These are phyloP conservation scores for Dioscorea zingiberensis DNA, from an alignment of 106 monocot species.

Conservation along the genomic window DNA sequence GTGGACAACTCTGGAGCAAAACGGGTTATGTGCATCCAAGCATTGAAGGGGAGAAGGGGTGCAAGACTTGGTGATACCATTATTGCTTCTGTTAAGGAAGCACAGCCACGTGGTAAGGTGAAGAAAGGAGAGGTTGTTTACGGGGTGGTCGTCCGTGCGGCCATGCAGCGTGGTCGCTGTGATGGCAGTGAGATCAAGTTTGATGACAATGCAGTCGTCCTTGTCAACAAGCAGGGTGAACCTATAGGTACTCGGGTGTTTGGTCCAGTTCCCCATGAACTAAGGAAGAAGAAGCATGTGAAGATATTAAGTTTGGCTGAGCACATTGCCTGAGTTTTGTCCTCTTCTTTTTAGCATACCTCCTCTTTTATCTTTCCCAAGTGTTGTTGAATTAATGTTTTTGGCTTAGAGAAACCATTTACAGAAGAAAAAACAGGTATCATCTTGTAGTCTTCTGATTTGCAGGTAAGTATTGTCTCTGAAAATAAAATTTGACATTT, in stretches of 20 bases:
- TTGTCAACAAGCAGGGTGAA: constrained; percentile 93
- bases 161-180: constrained; percentile 73
- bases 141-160: constrained; percentile 84
- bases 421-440: too few species aligned
- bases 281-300: constrained; percentile 87
- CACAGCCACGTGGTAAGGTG: constrained; percentile 80
- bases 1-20: constrained; percentile 94
- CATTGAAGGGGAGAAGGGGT: constrained; percentile 68
- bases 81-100: constrained; percentile 85
- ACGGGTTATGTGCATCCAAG: constrained; percentile 88
- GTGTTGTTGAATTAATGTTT: too few species aligned
- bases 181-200: constrained; percentile 89
- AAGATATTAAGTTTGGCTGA: constrained; percentile 87
- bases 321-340: constrained; percentile 60
- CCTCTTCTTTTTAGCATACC: background rate
- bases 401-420: too few species aligned
- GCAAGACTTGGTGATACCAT: constrained; percentile 74
- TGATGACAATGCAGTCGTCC: constrained; percentile 88
- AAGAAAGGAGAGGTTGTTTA: constrained; percentile 91
- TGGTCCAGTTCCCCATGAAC: constrained; percentile 88
- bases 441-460: too few species aligned
- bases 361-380: too few species aligned
- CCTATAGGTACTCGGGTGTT: constrained; percentile 83
- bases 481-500: too few species aligned
- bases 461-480: too few species aligned